Base-by-base conservation (phyloP, 148 eudicot species). In the Oxyria digyna region DNA sequence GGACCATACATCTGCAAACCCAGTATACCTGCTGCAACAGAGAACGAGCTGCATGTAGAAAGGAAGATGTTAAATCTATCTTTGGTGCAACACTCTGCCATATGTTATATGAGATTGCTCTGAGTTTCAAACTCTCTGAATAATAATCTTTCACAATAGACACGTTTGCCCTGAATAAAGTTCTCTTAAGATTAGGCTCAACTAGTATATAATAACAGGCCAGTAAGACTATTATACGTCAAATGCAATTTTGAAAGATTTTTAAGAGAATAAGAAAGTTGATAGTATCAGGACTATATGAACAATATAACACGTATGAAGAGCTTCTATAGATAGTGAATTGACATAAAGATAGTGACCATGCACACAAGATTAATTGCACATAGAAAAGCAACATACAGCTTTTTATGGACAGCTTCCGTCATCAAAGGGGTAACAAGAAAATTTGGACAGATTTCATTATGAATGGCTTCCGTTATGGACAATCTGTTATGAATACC, bases 1-100 rank as follows among this genome's bases (percentile, higher is more conserved):
- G 35, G 37, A 64, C 23, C 43, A 68, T 29, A 68, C 29, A 21
- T 45, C 26, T 6, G 41, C 17, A 5, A 31, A 42, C 8, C 11
- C 29, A 49, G 42, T 27, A 41, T 80, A 92, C 97, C 96, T 87
- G 91, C 69, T 84, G 87, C 71, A 94, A 85, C 71, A 94, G 79
- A 73, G 77, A 80, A 64, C 74, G 86, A 66, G 89, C 96, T 66
- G 81, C 74, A 70, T 75, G 73, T 31, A 81, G 45, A 59, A 94
- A 83, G 72, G 84, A 85, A 62, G 45, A 70, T 37, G 77, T 70
- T 38, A 77, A 74, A 57, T 83, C 71, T 42, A 69, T 49, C 43
- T 64, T 74, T 13, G 75, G 77, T 4, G 79, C 72, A 72, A 73
- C 43, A 73, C 85, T 81, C 32, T 57, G 82, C 89, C 95, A 91